phyloP scores from a whole-genome alignment of 208 protist genomes.

The Leishmania mexicana region DNA sequence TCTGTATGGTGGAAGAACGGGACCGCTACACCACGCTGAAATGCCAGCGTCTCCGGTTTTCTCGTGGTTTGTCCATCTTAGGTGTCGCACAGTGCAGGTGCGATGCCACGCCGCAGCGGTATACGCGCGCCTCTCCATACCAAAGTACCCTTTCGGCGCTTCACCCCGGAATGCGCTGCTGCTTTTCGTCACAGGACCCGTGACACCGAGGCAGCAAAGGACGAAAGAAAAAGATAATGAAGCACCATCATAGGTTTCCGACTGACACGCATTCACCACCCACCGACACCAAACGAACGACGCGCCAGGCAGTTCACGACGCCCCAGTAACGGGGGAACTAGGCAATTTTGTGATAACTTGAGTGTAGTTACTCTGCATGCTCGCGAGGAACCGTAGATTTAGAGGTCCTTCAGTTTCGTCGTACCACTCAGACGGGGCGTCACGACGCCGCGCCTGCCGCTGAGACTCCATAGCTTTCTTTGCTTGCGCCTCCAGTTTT shows the following conservation, averaged over 20 bases:
- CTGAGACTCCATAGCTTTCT: conserved; percentile 47
- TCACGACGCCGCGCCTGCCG: conserved; percentile 30
- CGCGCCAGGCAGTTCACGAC: not conserved
- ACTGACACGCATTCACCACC: not conserved
- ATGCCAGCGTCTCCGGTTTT: not conserved
- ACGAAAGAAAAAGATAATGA: not conserved
- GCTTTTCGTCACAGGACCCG: not conserved
- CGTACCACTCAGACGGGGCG: conserved; percentile 80
- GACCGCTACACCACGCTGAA: not conserved
- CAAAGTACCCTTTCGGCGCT: not conserved
- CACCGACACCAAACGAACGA: not conserved
- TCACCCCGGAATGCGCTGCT: not conserved
- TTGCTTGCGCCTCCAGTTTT: conserved; percentile 74
- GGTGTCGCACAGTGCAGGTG: not conserved
- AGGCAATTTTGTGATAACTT: conserved; percentile 67
- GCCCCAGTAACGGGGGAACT: not conserved
- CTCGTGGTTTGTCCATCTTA: not conserved
- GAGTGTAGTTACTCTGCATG: conserved; percentile 81
- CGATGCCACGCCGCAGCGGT: not conserved
- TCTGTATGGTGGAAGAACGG: not conserved
- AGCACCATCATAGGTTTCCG: not conserved
- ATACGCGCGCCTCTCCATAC: not conserved
- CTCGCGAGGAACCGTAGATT: conserved; percentile 79
- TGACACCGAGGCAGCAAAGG: not conserved
- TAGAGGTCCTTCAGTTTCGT: conserved; percentile 78